Conservation (phyloP, 2,329 filamentous ascomycete species). For the Didymella sp. region DNA sequence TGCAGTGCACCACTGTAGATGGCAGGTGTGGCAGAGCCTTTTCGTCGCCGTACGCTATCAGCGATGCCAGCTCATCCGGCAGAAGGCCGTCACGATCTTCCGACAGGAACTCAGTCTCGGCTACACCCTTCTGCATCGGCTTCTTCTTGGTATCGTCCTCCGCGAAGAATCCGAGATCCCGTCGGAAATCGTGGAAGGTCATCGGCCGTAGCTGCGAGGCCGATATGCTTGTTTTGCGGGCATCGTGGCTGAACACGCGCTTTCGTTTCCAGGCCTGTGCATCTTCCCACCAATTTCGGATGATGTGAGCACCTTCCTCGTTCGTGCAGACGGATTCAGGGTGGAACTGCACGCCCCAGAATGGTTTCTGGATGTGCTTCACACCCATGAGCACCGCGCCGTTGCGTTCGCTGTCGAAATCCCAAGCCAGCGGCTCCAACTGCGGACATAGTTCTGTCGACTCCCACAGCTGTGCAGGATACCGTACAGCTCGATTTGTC, state of each 20-base stretch:
- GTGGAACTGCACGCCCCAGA: slow-evolving; percentile 90
- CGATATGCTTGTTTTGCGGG: slow-evolving; percentile 18
- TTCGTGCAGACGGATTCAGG: slow-evolving; percentile 89
- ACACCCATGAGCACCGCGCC: slow-evolving; percentile 77
- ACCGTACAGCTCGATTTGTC: slow-evolving; percentile 39
- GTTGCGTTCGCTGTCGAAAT: slow-evolving; percentile 55
- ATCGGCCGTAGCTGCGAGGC: slow-evolving; percentile 25
- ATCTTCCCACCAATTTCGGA: slow-evolving; percentile 77
- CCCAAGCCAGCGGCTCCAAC: slow-evolving; percentile 58
- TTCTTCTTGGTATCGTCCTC: slow-evolving; percentile 16
- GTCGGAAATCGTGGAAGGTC: slow-evolving; percentile 28
- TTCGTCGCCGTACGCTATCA: slow-evolving; percentile 40
- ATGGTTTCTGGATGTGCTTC: slow-evolving; percentile 71
- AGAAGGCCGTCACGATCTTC: slow-evolving; percentile 25
- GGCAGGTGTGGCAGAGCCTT: slow-evolving; percentile 32
- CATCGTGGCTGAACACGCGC: slow-evolving; percentile 22
- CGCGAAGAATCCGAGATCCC: slow-evolving; percentile 24
- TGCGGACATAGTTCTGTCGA: slow-evolving; percentile 46
- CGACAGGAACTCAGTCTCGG: background rate
- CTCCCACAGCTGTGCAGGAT: slow-evolving; percentile 52
- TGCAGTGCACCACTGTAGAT: slow-evolving; percentile 41
- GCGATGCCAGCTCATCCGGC: slow-evolving; percentile 32
- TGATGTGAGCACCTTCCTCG: slow-evolving; percentile 66
- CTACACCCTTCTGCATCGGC: slow-evolving; percentile 13
- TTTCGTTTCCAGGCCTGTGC: slow-evolving; percentile 62